Conservation (phyloP, 345 rosid genomes). For the Arabis hirsuta region DNA sequence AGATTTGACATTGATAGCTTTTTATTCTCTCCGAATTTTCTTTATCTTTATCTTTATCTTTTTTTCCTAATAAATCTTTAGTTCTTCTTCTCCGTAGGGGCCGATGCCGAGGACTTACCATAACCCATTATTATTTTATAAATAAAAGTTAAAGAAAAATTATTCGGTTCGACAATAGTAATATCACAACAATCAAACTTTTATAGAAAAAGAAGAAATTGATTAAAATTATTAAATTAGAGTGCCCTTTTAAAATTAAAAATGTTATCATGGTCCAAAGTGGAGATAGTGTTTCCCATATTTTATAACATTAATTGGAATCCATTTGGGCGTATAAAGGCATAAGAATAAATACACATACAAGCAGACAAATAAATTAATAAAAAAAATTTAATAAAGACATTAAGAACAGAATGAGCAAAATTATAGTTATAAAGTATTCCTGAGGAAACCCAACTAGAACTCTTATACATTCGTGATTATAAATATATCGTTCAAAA, state of each 20-base stretch:
- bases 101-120: constrained; percentile 33
- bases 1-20: constrained; percentile 40
- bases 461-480: constrained; percentile 17
- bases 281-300: constrained; percentile 41
- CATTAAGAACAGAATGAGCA: constrained; percentile 7
- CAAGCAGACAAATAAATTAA: constrained; percentile 31
- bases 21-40: constrained; percentile 40
- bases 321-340: constrained; percentile 37
- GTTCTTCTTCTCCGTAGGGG: constrained; percentile 32
- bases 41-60: constrained; percentile 4
- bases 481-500: not conserved
- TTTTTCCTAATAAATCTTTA: not conserved
- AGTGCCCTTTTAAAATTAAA: constrained; percentile 21
- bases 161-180: constrained; percentile 33
- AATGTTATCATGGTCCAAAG: constrained; percentile 44
- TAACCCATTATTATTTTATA: constrained; percentile 7
- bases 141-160: not conserved
- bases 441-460: not conserved
- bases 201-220: constrained; percentile 13
- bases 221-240: not conserved
- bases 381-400: not conserved
- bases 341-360: constrained; percentile 39
- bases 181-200: constrained; percentile 26
- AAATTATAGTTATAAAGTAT: not conserved
- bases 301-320: constrained; percentile 36